A percentile compares a stretch with the other conserved stretches of the same genome.
These are phyloP conservation scores for Aspergillus nidulans DNA, from an alignment of 495 filamentous ascomycete genomes.

Conservation along the genomic window DNA sequence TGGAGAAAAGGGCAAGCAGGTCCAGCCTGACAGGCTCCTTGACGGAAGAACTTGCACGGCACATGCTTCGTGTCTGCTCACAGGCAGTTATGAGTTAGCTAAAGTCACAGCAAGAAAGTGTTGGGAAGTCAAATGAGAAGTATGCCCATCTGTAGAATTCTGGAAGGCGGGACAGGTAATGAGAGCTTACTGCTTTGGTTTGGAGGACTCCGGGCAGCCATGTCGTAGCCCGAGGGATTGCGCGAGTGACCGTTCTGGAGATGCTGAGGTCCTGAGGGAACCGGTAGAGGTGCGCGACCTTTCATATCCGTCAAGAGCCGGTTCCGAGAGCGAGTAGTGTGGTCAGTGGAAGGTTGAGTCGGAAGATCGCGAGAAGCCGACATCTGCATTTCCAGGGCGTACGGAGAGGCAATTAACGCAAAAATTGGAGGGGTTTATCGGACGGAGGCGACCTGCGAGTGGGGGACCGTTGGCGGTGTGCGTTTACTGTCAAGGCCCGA, in stretches of 20 bases:
- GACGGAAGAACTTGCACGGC: slow-evolving; percentile 97
- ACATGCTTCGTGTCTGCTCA: slow-evolving; percentile 90
- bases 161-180: background rate
- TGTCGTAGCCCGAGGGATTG: slow-evolving; percentile 43
- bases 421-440: slow-evolving; percentile 33
- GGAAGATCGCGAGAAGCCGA: slow-evolving; percentile 20
- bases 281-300: slow-evolving; percentile 40
- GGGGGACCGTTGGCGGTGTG: slow-evolving; percentile 11
- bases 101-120: background rate
- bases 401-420: slow-evolving; percentile 11
- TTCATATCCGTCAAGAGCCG: slow-evolving; percentile 35
- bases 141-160: background rate
- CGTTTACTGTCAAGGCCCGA: background rate
- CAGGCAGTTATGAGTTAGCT: slow-evolving; percentile 19
- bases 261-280: slow-evolving; percentile 32
- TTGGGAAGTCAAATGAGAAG: background rate
- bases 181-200: slow-evolving; percentile 53
- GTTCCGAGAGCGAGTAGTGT: slow-evolving; percentile 19
- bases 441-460: slow-evolving; percentile 13
- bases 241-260: slow-evolving; percentile 44
- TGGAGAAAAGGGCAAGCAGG: slow-evolving; percentile 95
- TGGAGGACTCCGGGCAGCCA: slow-evolving; percentile 69
- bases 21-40: slow-evolving; percentile 94
- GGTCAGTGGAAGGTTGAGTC: slow-evolving; percentile 15
- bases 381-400: slow-evolving; percentile 22